Evolutionary conservation across 495 filamentous ascomycete species (phyloP).

Genomic region (Aspergillus funiculosus): DNA sequence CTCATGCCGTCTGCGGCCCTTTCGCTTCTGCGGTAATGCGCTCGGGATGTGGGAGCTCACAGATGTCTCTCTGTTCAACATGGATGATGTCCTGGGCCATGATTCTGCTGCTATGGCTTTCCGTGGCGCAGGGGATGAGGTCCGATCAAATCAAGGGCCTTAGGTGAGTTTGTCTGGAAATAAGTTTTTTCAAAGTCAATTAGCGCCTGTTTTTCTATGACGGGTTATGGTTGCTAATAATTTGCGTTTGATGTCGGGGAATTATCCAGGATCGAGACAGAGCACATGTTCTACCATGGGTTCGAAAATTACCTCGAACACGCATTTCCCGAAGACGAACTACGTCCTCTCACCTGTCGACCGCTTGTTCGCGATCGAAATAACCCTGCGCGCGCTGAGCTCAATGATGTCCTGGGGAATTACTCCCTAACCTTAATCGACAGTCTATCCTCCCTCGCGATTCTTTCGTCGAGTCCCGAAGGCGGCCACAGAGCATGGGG

Average conservation of each 20-base stretch:
- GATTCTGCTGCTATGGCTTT: constrained; percentile 38
- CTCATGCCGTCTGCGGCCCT: constrained; percentile 28
- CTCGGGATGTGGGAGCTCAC: constrained; percentile 40
- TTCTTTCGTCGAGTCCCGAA: constrained; percentile 68
- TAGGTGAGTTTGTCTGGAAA: constrained; percentile 23
- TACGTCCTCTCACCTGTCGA: constrained; percentile 78
- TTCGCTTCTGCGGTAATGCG: constrained; percentile 38
- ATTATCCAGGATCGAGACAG: constrained; percentile 60
- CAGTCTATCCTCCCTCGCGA: constrained; percentile 87
- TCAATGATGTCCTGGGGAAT: constrained; percentile 94
- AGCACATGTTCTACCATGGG: constrained; percentile 94
- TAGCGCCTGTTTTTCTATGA: background rate
- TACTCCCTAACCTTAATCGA: constrained; percentile 95
- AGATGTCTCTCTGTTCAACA: constrained; percentile 35
- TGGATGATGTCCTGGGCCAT: constrained; percentile 39
- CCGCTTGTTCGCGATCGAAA: constrained; percentile 76
- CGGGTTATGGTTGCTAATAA: constrained; percentile 5
- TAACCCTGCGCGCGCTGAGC: constrained; percentile 74
- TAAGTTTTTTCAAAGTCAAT: background rate
- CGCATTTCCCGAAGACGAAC: constrained; percentile 95
- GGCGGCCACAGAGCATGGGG: constrained; percentile 54
- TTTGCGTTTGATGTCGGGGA: background rate
- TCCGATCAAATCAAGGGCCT: constrained; percentile 35
- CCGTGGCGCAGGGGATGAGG: constrained; percentile 38
- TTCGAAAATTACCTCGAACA: constrained; percentile 91